These are phyloP conservation scores for Trichoderma breve DNA, from an alignment of 2,329 filamentous ascomycete species.

Conservation along the genomic window DNA sequence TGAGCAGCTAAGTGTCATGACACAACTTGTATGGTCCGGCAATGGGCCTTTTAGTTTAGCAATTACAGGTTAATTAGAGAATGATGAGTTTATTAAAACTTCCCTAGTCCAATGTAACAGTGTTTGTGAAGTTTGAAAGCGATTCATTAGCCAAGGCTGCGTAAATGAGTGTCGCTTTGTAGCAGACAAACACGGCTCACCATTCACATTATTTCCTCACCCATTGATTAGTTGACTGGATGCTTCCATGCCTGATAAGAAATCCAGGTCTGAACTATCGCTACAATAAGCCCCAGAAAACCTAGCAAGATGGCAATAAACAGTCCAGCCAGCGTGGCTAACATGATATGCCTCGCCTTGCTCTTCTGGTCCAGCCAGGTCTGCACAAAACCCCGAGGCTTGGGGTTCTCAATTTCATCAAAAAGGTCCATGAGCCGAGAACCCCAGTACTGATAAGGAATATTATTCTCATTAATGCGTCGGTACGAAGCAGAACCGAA, in stretches of 20 bases:
- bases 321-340: background rate
- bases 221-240: background rate
- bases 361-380: background rate
- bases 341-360: background rate
- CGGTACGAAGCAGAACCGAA: background rate
- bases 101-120: background rate
- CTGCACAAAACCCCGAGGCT: background rate
- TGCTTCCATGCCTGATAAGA: background rate
- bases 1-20: background rate
- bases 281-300: background rate
- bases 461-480: background rate
- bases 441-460: background rate
- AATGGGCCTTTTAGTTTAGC: background rate
- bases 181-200: background rate
- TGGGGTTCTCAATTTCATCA: background rate
- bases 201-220: background rate
- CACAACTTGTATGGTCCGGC: background rate
- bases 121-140: background rate
- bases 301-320: no score
- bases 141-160: accelerated
- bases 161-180: background rate
- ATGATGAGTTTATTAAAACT: background rate
- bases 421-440: background rate
- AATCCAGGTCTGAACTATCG: background rate
- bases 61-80: background rate